Conservation (phyloP, 306 rosid species). For the Crataegus laevigata region DNA sequence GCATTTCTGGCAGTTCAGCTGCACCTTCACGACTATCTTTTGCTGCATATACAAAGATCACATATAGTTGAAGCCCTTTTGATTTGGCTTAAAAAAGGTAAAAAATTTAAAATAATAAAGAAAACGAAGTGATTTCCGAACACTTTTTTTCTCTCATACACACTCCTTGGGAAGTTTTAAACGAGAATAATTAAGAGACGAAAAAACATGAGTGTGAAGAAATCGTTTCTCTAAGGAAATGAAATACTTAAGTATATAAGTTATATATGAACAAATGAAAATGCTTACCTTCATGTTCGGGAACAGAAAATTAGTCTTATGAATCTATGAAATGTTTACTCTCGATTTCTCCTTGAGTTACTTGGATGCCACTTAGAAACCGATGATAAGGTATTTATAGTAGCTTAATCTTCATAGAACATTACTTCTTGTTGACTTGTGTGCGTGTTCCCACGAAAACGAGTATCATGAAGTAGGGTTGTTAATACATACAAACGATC, state of each 20-base stretch:
- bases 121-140: not conserved
- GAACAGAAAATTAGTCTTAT: not conserved
- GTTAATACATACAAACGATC: not conserved
- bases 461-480: not conserved
- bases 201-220: too few relatives aligned
- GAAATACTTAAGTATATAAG: too few relatives aligned
- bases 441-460: not conserved
- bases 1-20: slow-evolving; percentile 8
- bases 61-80: not conserved
- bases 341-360: not conserved
- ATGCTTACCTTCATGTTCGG: not conserved
- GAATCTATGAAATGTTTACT: not conserved
- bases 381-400: not conserved
- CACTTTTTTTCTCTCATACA: too few relatives aligned
- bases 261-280: too few relatives aligned
- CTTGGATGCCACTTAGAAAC: not conserved
- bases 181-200: too few relatives aligned
- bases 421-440: not conserved
- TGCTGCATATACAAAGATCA: not conserved
- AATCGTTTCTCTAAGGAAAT: too few relatives aligned
- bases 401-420: not conserved
- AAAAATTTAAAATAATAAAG: not conserved
- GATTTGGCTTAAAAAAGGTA: not conserved
- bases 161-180: too few relatives aligned
- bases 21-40: slow-evolving; percentile 30